These are phyloP conservation scores for Bretschneidera sinensis DNA, from an alignment of 345 rosid species.

Conservation along the genomic window DNA sequence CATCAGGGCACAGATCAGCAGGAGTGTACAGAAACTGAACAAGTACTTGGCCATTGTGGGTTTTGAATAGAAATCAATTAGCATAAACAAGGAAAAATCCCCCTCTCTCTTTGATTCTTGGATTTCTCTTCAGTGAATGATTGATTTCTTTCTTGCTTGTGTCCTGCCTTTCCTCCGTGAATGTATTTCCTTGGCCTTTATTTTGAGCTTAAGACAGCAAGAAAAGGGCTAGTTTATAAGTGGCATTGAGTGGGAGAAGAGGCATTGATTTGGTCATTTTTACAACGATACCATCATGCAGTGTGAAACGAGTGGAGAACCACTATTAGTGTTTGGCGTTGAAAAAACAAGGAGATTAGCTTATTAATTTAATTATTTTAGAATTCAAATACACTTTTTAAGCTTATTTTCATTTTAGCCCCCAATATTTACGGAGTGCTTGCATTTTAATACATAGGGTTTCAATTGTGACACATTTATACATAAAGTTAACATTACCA, in stretches of 20 bases:
- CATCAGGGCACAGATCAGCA: conserved; percentile 31
- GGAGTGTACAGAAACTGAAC: conserved; percentile 7
- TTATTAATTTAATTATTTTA: too few relatives aligned
- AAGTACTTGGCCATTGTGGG: conserved; percentile 21
- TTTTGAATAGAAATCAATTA: neutral
- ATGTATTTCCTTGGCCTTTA: neutral
- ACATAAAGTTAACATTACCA: too few relatives aligned
- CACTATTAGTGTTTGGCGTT: neutral
- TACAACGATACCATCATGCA: neutral
- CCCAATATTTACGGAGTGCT: too few relatives aligned
- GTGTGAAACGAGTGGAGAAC: neutral
- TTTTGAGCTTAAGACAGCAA: neutral
- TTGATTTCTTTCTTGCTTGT: neutral
- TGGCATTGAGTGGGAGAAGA: neutral
- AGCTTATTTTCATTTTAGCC: too few relatives aligned
- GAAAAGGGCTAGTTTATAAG: neutral
- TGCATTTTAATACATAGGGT: too few relatives aligned
- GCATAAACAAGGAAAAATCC: too few relatives aligned
- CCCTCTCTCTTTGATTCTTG: neutral
- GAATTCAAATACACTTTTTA: too few relatives aligned
- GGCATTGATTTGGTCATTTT: neutral
- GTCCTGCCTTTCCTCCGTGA: conserved; percentile 2
- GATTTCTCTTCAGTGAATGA: neutral
- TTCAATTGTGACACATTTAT: too few relatives aligned
- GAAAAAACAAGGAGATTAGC: too few relatives aligned